Evolutionary conservation across 2,329 filamentous ascomycete species (phyloP).

Genomic region (Penicillium sp.): DNA sequence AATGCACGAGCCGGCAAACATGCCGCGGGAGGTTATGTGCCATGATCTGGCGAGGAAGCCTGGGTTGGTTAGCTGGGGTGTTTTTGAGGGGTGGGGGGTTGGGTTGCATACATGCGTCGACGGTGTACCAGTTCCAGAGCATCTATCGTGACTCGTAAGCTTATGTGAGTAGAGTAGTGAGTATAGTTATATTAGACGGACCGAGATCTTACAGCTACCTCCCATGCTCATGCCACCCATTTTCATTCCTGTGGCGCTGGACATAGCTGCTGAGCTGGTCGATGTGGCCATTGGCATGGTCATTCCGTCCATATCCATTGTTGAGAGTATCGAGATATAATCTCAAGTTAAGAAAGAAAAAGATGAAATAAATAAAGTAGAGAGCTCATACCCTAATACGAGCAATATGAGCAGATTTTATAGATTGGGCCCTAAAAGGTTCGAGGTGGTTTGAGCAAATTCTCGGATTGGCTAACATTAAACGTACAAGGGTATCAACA

Average conservation of each 20-base stretch:
- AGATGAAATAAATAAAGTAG: not conserved
- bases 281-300: not conserved
- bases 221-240: slow-evolving; percentile 1
- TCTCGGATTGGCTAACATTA: not conserved
- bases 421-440: not conserved
- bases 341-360: not conserved
- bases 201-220: slow-evolving; percentile 2
- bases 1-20: slow-evolving; percentile 79
- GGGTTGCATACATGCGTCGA: slow-evolving; percentile 19
- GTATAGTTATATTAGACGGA: not conserved
- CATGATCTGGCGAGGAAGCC: slow-evolving; percentile 68
- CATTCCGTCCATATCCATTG: slow-evolving; percentile 4
- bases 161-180: not conserved
- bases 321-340: not conserved
- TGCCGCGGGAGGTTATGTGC: slow-evolving; percentile 66
- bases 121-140: slow-evolving; percentile 27
- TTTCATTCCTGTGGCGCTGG: not conserved
- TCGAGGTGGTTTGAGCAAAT: slow-evolving; percentile 10
- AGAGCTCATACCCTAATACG: not conserved
- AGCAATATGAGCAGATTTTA: slow-evolving; percentile 4
- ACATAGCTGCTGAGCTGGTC: not conserved
- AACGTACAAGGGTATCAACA: slow-evolving; percentile 8
- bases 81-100: not conserved
- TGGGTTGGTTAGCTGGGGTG: slow-evolving; percentile 11
- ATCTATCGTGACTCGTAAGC: slow-evolving; percentile 11